A percentile compares a stretch with the other conserved stretches of the same genome.
Conservation (phyloP, 352 stramenopile genomes). For the Globisporangium canariense region DNA sequence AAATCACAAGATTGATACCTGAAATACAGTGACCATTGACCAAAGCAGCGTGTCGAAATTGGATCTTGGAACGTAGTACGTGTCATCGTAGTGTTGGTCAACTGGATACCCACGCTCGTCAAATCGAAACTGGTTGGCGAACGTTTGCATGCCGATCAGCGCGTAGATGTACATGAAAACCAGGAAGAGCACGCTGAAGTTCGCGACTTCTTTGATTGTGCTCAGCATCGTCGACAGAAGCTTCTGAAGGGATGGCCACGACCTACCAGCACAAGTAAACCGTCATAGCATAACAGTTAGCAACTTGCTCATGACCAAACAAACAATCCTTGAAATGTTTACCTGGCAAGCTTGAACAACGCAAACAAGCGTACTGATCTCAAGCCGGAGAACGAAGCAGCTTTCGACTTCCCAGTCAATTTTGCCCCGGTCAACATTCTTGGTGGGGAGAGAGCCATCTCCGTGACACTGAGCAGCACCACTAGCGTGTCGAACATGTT, state of each 20-base stretch:
- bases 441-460: slow-evolving; percentile 43
- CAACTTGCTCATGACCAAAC: not conserved
- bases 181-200: slow-evolving; percentile 90
- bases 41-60: slow-evolving; percentile 74
- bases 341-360: slow-evolving; percentile 89
- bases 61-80: slow-evolving; percentile 43
- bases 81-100: slow-evolving; percentile 22
- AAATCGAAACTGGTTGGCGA: slow-evolving; percentile 91
- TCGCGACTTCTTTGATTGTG: slow-evolving; percentile 87
- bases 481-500: slow-evolving; percentile 82
- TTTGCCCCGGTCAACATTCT: slow-evolving; percentile 23
- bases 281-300: not conserved
- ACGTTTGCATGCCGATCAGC: slow-evolving; percentile 91
- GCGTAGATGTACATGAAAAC: slow-evolving; percentile 94
- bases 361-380: slow-evolving; percentile 84
- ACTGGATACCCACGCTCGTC: slow-evolving; percentile 57
- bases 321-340: not conserved
- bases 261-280: slow-evolving; percentile 34
- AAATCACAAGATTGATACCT: slow-evolving; percentile 21
- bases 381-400: slow-evolving; percentile 68
- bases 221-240: slow-evolving; percentile 88
- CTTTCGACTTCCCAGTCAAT: slow-evolving; percentile 17
- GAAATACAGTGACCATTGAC: slow-evolving; percentile 72
- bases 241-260: slow-evolving; percentile 90
- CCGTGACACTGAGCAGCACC: slow-evolving; percentile 34